phyloP scores from a whole-genome alignment of 2,329 filamentous ascomycete species.

The Colletotrichum tamarilloi region DNA sequence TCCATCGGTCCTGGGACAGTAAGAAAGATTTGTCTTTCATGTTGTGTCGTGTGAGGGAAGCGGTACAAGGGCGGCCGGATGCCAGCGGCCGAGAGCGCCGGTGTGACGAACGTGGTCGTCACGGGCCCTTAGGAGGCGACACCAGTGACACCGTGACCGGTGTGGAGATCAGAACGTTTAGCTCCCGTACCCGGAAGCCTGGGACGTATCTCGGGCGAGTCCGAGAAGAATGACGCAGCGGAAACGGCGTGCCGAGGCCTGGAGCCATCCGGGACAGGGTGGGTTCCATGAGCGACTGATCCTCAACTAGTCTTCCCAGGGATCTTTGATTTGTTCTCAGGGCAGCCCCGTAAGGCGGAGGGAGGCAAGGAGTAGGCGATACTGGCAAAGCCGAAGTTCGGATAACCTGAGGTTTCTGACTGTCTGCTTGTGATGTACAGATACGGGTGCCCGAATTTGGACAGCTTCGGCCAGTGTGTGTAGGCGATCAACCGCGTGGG shows the following conservation, averaged over 20 bases:
- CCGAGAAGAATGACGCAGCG: slow-evolving; percentile 4
- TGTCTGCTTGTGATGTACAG: neutral
- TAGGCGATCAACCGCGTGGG: slow-evolving; percentile 20
- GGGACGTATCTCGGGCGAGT: neutral
- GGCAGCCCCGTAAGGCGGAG: slow-evolving; percentile 5
- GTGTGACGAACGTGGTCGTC: neutral
- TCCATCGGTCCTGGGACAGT: neutral
- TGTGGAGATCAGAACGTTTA: slow-evolving; percentile 3
- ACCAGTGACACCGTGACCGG: neutral
- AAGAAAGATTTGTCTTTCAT: neutral
- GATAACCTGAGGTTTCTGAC: neutral
- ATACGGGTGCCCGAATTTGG: neutral
- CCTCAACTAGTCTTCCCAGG: neutral
- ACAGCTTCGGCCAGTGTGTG: neutral
- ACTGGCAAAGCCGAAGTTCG: neutral
- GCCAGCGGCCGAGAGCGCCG: neutral
- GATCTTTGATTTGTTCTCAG: neutral
- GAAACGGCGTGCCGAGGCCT: neutral
- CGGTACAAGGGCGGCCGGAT: neutral
- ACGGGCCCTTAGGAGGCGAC: neutral
- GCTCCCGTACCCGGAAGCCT: slow-evolving; percentile 1
- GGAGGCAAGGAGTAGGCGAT: slow-evolving; percentile 3
- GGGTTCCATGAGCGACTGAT: neutral
- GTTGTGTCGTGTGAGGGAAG: slow-evolving; percentile 8
- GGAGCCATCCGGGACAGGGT: neutral